Conservation (phyloP, 176 grass and related monocot genomes). For the Musa schizocarpa region DNA sequence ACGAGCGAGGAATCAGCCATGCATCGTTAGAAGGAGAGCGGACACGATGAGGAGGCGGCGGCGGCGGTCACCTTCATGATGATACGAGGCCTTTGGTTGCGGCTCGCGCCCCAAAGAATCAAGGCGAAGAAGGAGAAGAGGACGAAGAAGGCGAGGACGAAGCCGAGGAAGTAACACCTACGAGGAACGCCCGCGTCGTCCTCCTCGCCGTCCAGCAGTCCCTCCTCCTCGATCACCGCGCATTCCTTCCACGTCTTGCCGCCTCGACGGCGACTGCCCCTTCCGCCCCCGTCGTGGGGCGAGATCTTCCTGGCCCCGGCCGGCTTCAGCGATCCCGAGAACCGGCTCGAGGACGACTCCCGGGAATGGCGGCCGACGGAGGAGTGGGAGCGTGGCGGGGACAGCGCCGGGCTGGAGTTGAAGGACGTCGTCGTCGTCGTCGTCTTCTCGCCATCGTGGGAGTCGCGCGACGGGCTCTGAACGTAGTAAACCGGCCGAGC, state of each 20-base stretch:
- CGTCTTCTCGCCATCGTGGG: constrained; percentile 77
- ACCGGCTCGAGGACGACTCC: constrained; percentile 52
- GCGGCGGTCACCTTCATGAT: constrained; percentile 38
- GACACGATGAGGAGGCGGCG: no score
- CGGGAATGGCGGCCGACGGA: constrained; percentile 58
- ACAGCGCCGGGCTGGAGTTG: constrained; percentile 58
- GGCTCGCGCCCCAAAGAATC: constrained; percentile 72
- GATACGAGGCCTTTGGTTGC: constrained; percentile 60
- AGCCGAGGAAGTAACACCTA: constrained; percentile 47
- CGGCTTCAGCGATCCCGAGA: constrained; percentile 35
- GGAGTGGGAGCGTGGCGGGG: constrained; percentile 63
- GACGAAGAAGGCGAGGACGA: constrained; percentile 38
- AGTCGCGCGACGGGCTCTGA: constrained; percentile 63
- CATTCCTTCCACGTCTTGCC: background rate
- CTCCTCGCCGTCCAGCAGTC: constrained; percentile 42
- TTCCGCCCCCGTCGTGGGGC: constrained; percentile 28
- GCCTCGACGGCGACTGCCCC: background rate
- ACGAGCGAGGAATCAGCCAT: background rate
- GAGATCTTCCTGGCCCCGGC: background rate
- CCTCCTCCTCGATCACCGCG: constrained; percentile 64
- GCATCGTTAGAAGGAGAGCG: background rate
- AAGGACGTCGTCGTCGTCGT: constrained; percentile 35
- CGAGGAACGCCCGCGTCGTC: constrained; percentile 32
- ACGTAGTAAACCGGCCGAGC: constrained; percentile 59
- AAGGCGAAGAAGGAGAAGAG: constrained; percentile 92